Base-by-base conservation (phyloP, 192 early-diverging fungal genomes). In the Linnemannia schmuckeri region DNA sequence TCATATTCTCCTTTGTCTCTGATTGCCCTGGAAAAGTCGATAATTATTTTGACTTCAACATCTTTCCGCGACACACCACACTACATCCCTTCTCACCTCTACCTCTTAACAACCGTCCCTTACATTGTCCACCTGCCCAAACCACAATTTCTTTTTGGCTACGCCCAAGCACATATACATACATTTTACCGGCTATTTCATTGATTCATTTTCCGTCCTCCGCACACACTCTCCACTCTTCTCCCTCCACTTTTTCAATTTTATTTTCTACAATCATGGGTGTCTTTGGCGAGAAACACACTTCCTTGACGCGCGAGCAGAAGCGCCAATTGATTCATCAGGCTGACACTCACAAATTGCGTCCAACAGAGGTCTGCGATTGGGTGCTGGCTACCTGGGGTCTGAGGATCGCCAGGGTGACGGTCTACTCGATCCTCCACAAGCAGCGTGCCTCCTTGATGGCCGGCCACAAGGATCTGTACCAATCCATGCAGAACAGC, bases 211-310 rank as follows among this genome's bases (percentile, higher is more conserved):
- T 30, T 63, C 72, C 22, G 10, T 66, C 68, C 44, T 38, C 22
- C 17, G 35, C 47, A 54, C 33, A 7, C 42, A 47, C 41, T 20
- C 37, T n/a, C 35, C 49, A 46, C 44, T 46, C 13, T 46, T 35
- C 57, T 37, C 24, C 35, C 47, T 42, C 20, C 41, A 27, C 18
- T 30, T 24, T 44, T 24, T 30, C 37, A 37, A 10, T n/a, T 17
- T 41, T 35, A 22, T 42, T 42, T 38, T 22, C 6, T 27, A 24
- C 22, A 20, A 72, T 37, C 73, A 87, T 87, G 85, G 85, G 85
- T 27, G 85, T 87, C 72, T 87, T 87, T 52, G 85, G 85, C 35
- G 85, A 87, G 44, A 87, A 87, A 54, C 85, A 87, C 54, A 87
- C 85, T 18, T 87, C 85, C 12, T 57, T 87, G 33, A 87, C 85